Base-by-base conservation (phyloP, 139 green algal genomes). In the Gonium pectorale region DNA sequence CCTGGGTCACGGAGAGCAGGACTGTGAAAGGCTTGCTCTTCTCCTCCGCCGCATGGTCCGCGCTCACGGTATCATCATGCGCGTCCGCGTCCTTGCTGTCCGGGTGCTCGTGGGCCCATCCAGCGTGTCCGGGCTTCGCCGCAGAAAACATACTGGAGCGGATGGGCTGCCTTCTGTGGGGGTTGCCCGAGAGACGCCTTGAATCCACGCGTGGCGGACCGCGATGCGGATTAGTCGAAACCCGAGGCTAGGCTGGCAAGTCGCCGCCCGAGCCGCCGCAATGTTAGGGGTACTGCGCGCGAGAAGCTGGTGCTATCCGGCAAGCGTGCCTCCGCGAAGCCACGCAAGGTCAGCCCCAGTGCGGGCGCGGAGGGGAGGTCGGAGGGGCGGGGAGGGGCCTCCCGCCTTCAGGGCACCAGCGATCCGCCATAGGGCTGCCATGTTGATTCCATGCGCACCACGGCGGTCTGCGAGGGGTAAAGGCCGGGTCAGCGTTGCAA, bases 291-390 rank as follows among this genome's bases (percentile, higher is more conserved):
- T n/a, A n/a, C n/a, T n/a, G n/a, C n/a, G n/a, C n/a, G n/a, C n/a
- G n/a, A n/a, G n/a, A n/a, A n/a, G n/a, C n/a, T n/a, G n/a, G 7
- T 37, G 37, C 52, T 80, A 80, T 80, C 72, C 52, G 5, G 51
- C 52, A 24, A 67, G 72, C 21, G 72, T 80, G 35, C 72, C 72
- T 2, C 72, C 49, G 15, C 72, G 72, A 35, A 80, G 31, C 44
- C 26, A 80, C 26, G 38, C 35, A 52, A 67, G 72, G 52, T 80
- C 72, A 2, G 72, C 72, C 1, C 72, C 72, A 24, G 54, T 67
- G 26, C 37, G 67, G 38, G 67, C 38, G 9, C 40, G 67, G 13
- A 56, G 26, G 26, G 67, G 38, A 46, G 46, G 21, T 27, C 40
- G 7, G 56, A 66, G n/a, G 56, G 21, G 24, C 7, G 49, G 17